Percentiles rank a stretch among this genome's conserved stretches.
Evolutionary conservation across 202 grass and related monocot genomes (phyloP).

Genomic region (Setaria italica): DNA sequence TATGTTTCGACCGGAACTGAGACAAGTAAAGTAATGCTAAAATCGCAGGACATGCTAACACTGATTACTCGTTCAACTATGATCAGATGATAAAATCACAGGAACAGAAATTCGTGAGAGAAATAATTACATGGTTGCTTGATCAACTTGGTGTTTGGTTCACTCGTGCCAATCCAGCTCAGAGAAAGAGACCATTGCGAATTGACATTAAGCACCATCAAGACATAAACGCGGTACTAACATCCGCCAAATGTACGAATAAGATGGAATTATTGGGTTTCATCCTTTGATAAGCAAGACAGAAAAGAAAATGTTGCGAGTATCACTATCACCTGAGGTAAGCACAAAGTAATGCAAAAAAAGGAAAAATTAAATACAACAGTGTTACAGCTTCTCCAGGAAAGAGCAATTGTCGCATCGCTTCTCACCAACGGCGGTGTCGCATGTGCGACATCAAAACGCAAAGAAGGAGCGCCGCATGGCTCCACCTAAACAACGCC

Average conservation of each 20-base stretch:
- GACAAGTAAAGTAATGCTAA: neutral
- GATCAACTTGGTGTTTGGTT: neutral
- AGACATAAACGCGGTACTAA: neutral
- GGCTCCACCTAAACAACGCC: slow-evolving; percentile 33
- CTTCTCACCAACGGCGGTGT: neutral
- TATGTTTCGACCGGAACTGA: neutral
- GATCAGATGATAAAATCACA: neutral
- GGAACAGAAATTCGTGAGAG: neutral
- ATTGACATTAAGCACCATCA: neutral
- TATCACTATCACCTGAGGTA: slow-evolving; percentile 15
- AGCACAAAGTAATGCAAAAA: slow-evolving; percentile 22
- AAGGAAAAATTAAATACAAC: slow-evolving; percentile 26
- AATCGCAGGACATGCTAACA: neutral
- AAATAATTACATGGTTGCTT: neutral
- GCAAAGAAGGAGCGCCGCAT: neutral
- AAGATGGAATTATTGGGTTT: neutral
- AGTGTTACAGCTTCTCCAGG: neutral
- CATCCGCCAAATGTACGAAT: neutral
- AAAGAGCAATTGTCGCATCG: slow-evolving; percentile 7
- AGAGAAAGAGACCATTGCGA: neutral
- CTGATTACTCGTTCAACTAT: neutral
- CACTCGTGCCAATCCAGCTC: neutral
- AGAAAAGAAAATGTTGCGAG: neutral
- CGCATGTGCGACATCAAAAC: neutral
- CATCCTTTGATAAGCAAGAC: slow-evolving; percentile 18